Evolutionary conservation across 2,329 filamentous ascomycete species (phyloP).

Genomic region (Celoporthe dispersa): DNA sequence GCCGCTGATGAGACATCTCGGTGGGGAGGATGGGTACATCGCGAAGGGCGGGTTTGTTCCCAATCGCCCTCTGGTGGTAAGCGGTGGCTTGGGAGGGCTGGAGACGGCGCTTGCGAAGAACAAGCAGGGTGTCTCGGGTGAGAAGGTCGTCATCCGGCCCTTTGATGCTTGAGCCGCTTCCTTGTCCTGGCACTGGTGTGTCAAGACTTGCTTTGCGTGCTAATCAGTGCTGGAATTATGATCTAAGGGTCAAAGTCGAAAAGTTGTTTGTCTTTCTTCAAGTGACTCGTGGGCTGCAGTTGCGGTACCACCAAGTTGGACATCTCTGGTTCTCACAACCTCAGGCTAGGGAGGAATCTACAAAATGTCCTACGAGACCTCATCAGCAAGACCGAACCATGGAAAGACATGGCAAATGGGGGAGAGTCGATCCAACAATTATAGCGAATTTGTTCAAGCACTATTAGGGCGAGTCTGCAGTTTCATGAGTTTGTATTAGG

Average conservation of each 20-base stretch:
- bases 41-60: conserved; percentile 38
- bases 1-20: conserved; percentile 35
- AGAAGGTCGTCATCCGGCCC: conserved; percentile 35
- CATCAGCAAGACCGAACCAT: too few species aligned
- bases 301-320: too few species aligned
- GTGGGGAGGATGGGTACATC: conserved; percentile 38
- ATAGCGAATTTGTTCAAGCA: too few species aligned
- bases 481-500: neutral
- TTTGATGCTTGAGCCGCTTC: conserved; percentile 14
- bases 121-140: conserved; percentile 36
- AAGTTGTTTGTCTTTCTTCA: neutral
- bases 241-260: neutral
- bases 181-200: neutral
- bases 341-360: too few species aligned
- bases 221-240: too few species aligned
- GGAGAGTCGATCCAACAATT: too few species aligned
- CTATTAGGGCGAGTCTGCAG: neutral
- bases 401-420: too few species aligned
- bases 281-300: too few species aligned
- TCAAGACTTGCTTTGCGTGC: neutral
- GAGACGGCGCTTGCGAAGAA: conserved; percentile 35
- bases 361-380: too few species aligned
- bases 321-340: too few species aligned
- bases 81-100: conserved; percentile 36
- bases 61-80: conserved; percentile 36